A percentile compares a stretch with the other conserved stretches of the same genome.
Conservation (phyloP, 1,284 basidiomycete genomes). For the Trametes pubescens region DNA sequence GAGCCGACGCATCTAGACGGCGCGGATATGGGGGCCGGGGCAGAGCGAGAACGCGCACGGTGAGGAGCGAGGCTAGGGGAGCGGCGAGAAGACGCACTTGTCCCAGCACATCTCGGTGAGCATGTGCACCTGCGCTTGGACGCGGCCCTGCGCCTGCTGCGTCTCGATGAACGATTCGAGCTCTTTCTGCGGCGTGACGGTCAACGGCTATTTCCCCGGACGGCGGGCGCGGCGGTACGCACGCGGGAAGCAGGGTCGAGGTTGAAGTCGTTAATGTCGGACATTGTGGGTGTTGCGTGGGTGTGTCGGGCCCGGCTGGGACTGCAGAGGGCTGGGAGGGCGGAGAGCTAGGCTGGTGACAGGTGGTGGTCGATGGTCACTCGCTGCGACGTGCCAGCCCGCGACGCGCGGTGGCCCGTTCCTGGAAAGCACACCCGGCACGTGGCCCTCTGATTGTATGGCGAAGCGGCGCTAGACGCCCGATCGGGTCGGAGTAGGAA, state of each 20-base stretch:
- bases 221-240: conserved; percentile 13
- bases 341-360: conserved; percentile 4
- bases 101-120: conserved; percentile 89
- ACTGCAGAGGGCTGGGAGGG: not conserved
- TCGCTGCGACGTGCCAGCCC: conserved; percentile 5
- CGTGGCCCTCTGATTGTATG: conserved; percentile 23
- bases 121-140: conserved; percentile 76
- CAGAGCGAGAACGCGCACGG: conserved; percentile 41
- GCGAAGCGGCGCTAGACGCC: conserved; percentile 25
- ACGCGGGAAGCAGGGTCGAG: conserved; percentile 23
- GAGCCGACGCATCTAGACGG: conserved; percentile 34
- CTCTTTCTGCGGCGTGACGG: conserved; percentile 70
- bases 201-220: not conserved
- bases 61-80: conserved; percentile 63
- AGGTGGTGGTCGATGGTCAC: conserved; percentile 1
- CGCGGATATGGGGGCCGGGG: conserved; percentile 29
- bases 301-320: conserved; percentile 4
- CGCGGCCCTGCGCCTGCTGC: conserved; percentile 86
- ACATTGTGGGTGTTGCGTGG: conserved; percentile 5
- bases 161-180: conserved; percentile 85
- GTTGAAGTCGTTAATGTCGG: conserved; percentile 12
- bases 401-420: conserved; percentile 21
- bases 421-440: conserved; percentile 18
- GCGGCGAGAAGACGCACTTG: conserved; percentile 65
- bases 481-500: conserved; percentile 27